Evolutionary conservation across 805 yeast genomes (phyloP).

Genomic region (Nakazawaea sp.): DNA sequence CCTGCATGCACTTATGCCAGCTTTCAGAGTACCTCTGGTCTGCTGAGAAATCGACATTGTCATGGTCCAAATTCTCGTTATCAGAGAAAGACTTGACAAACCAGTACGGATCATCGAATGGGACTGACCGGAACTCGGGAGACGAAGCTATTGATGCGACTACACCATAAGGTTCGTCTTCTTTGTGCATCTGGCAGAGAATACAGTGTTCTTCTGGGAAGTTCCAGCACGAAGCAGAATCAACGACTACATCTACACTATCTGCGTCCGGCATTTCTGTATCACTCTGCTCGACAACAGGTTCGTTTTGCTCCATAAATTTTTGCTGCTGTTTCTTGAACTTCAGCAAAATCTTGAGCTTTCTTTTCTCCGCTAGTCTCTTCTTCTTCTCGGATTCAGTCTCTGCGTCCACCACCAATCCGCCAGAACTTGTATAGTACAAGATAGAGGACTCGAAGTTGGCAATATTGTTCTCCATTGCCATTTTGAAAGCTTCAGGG

Average conservation of each 20-base stretch:
- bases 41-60: conserved; percentile 1
- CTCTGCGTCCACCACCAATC: conserved; percentile 16
- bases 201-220: conserved; percentile 75
- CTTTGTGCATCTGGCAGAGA: conserved; percentile 71
- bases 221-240: conserved; percentile 39
- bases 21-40: conserved; percentile 13
- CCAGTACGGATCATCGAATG: conserved; percentile 61
- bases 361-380: conserved; percentile 61
- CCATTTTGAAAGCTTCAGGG: conserved; percentile 21
- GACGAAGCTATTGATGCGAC: conserved; percentile 54
- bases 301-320: conserved; percentile 37
- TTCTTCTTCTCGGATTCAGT: conserved; percentile 53
- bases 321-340: conserved; percentile 72
- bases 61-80: conserved; percentile 30
- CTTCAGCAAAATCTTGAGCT: conserved; percentile 65
- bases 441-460: conserved; percentile 19
- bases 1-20: conserved; percentile 32
- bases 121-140: conserved; percentile 56
- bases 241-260: conserved; percentile 24
- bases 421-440: conserved; percentile 7
- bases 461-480: conserved; percentile 28
- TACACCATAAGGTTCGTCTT: conserved; percentile 68
- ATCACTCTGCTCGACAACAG: conserved; percentile 12
- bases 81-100: conserved; percentile 56
- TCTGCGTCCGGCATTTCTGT: conserved; percentile 25